Percentiles rank a stretch among this genome's conserved stretches.
Conservation (phyloP, 345 rosid species). For the Melaleuca quinquenervia region DNA sequence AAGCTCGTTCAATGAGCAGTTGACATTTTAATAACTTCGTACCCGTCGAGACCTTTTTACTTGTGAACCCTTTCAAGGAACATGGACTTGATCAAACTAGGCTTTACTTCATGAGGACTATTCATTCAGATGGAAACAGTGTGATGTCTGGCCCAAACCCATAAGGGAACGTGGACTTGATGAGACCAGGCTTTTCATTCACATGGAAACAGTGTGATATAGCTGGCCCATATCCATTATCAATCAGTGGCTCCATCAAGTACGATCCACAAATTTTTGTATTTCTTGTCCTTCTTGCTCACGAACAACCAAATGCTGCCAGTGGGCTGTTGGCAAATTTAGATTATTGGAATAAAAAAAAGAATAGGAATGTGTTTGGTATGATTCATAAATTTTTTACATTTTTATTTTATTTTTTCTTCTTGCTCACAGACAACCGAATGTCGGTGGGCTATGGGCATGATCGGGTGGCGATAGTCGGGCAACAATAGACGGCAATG, state of each 20-base stretch:
- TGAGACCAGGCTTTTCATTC: background rate
- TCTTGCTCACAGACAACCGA: too few relatives aligned
- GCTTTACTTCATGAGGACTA: background rate
- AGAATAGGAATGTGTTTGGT: too few relatives aligned
- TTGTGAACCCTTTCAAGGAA: background rate
- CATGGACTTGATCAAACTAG: background rate
- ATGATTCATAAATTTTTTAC: too few relatives aligned
- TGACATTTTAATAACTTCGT: background rate
- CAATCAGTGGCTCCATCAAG: background rate
- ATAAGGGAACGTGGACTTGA: background rate
- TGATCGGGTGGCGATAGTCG: too few relatives aligned
- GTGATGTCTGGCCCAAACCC: background rate
- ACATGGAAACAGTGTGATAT: background rate
- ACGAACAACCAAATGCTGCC: too few relatives aligned
- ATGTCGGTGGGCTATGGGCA: too few relatives aligned
- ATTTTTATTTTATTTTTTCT: too few relatives aligned
- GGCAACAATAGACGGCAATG: too few relatives aligned
- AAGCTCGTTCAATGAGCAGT: background rate
- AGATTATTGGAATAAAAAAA: too few relatives aligned
- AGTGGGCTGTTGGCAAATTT: too few relatives aligned
- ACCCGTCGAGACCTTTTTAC: background rate
- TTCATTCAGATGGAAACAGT: background rate
- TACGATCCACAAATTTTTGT: too few relatives aligned
- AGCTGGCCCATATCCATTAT: background rate
- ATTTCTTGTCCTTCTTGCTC: too few relatives aligned